These are phyloP conservation scores for Cystofilobasidium bisporidii DNA, from an alignment of 768 basidiomycete species.

Conservation along the genomic window DNA sequence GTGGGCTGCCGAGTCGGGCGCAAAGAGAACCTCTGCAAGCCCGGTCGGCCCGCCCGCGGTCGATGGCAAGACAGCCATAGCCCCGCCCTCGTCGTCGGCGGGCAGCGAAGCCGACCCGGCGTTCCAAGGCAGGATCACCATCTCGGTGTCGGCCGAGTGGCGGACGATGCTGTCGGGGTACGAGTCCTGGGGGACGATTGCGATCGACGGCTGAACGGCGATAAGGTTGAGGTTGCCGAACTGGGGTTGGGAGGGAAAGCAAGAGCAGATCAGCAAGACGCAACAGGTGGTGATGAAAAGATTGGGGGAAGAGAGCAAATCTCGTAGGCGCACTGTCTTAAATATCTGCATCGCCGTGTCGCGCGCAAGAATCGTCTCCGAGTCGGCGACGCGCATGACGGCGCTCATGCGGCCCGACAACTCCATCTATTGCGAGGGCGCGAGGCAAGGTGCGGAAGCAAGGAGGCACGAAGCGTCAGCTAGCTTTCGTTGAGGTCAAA, in stretches of 20 bases:
- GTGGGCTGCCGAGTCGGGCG: constrained; percentile 36
- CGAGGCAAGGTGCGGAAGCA: no score
- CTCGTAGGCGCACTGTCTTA: constrained; percentile 35
- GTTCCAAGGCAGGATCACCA: constrained; percentile 80
- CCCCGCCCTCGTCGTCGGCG: constrained; percentile 16
- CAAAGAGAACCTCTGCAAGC: constrained; percentile 74
- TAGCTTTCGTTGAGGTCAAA: neutral
- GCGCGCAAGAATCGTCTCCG: constrained; percentile 41
- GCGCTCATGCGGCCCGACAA: constrained; percentile 79
- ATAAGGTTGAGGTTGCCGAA: constrained; percentile 65
- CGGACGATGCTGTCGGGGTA: constrained; percentile 58
- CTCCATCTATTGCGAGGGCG: constrained; percentile 52
- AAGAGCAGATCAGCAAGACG: neutral
- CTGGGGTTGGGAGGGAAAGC: no score
- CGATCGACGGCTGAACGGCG: constrained; percentile 57
- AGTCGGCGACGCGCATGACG: constrained; percentile 66
- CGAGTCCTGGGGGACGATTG: constrained; percentile 65
- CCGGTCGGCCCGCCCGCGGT: constrained; percentile 36
- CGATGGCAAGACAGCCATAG: neutral
- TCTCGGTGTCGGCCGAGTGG: constrained; percentile 55
- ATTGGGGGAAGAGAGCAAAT: no score
- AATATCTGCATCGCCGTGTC: constrained; percentile 53
- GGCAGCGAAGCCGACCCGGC: constrained; percentile 48
- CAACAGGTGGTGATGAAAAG: no score
- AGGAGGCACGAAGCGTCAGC: neutral